Conservation (phyloP, 139 green algal genomes). For the Coccomyxa sp. region DNA sequence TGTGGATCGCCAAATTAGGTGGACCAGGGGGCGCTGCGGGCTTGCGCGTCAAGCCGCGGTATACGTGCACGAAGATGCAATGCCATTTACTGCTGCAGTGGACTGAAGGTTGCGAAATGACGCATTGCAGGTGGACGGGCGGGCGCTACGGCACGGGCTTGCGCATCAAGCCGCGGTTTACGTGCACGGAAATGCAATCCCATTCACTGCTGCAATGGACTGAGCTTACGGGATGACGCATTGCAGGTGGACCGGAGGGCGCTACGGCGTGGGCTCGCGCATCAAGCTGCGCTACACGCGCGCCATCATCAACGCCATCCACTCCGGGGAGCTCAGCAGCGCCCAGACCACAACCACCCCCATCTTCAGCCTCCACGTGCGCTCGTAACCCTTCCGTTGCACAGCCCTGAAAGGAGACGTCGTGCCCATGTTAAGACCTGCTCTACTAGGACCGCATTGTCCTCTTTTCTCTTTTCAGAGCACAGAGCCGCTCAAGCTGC, state of each 20-base stretch:
- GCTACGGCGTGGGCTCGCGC: slow-evolving; percentile 81
- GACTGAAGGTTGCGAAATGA: too few species aligned
- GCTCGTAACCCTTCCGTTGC: not conserved
- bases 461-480: not conserved
- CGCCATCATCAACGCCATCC: slow-evolving; percentile 95
- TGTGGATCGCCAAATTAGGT: too few species aligned
- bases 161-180: slow-evolving; percentile 89
- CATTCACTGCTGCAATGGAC: slow-evolving; percentile 92
- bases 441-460: too few species aligned
- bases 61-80: too few species aligned
- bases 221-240: too few species aligned
- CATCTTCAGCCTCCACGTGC: slow-evolving; percentile 82
- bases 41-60: too few species aligned
- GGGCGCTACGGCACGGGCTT: slow-evolving; percentile 74
- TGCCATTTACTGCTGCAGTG: too few species aligned
- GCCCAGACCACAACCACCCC: slow-evolving; percentile 56
- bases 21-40: too few species aligned
- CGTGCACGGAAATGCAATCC: slow-evolving; percentile 91
- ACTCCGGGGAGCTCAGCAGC: slow-evolving; percentile 70
- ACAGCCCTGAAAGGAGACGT: too few species aligned
- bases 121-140: not conserved
- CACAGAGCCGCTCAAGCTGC: not conserved
- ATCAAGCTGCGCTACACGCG: slow-evolving; percentile 92
- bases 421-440: too few species aligned
- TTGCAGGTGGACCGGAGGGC: not conserved